Base-by-base conservation (phyloP, 1,139 yeast genomes). In the Casaregolazyma lundiana region DNA sequence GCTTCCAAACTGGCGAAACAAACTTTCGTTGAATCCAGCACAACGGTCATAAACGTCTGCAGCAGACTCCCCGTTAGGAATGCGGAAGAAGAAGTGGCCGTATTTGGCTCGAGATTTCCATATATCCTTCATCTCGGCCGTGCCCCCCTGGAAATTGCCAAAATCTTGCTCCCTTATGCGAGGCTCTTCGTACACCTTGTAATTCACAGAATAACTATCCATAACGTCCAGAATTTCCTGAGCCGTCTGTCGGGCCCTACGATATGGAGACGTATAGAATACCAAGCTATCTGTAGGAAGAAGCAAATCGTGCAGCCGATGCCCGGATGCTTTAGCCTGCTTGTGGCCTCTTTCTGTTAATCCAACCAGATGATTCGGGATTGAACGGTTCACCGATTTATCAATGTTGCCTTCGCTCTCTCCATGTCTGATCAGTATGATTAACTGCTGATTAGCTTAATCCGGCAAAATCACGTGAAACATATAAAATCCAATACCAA, bases 21-120 rank as follows among this genome's bases (percentile, higher is more conserved):
- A 66, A 0, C 95, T 79, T 63, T 88, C 96, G 62, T 88, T 88
- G 64, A 89, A 89, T 32, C 94, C 85, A 2, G 96, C 85, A 51
- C 90, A 84, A 42, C 97, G 70, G 63, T 89, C 96, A 65, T 81
- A 89, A 2, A 89, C 96, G 64, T 89, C 97, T 0, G 97, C 97
- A 0, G 96, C 97, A 58, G 92, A 83, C 63, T 89, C 97, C 3
- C 97, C 97, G 59, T 85, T 81, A 8, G 96, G 96, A 29, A 89
- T 89, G 47, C 97, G 68, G 62, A 84, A 89, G 65, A 89, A 89
- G 57, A 89, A 89, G 65, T 88, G 96, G 0, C 97, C 97, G 65
- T 89, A 89, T 54, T 81, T 80, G 0, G 95, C 90, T 40, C 97
- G 68, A 57, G 86, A 94, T 46, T 75, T 74, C 88, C 94, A 84